Evolutionary conservation across 2,329 filamentous ascomycete genomes (phyloP).

Genomic region (Pseudogymnoascus sp.): DNA sequence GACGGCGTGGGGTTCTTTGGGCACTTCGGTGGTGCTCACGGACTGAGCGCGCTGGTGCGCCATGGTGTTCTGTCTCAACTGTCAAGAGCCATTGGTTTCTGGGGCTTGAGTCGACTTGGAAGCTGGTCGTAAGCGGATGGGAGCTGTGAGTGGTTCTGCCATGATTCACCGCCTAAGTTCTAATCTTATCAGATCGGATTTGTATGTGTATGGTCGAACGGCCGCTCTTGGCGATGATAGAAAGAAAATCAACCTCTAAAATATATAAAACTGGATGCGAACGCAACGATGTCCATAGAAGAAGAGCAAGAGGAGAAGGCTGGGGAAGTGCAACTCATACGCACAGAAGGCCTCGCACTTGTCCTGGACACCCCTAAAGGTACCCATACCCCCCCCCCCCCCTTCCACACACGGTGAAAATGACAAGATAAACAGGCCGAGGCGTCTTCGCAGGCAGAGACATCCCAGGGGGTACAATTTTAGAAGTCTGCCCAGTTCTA

Average conservation of each 20-base stretch:
- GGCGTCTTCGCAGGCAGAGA: conserved; percentile 44
- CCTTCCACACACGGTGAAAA: conserved; percentile 1
- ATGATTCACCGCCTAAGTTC: not conserved
- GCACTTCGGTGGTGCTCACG: conserved; percentile 23
- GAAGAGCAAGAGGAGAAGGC: conserved; percentile 1
- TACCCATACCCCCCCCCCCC: conserved; percentile 22
- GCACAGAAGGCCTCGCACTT: conserved; percentile 38
- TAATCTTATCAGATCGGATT: not conserved
- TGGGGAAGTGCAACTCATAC: conserved; percentile 32
- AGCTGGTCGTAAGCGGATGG: not conserved
- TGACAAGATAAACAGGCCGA: conserved; percentile 36
- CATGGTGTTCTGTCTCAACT: conserved; percentile 21
- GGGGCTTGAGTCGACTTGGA: not conserved
- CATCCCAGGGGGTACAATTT: conserved; percentile 42
- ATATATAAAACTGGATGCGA: not conserved
- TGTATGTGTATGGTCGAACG: not conserved
- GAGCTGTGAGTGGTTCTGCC: conserved; percentile 7
- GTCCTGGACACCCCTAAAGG: conserved; percentile 47
- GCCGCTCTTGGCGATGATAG: conserved; percentile 1
- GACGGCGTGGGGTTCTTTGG: conserved; percentile 72
- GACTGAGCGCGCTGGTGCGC: conserved; percentile 29
- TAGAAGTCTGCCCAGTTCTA: conserved; percentile 49
- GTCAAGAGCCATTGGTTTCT: conserved; percentile 5
- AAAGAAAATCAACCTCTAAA: not conserved
- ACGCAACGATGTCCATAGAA: conserved; percentile 11